Conservation (phyloP, 805 yeast genomes). For the Starmerella kuoi region DNA sequence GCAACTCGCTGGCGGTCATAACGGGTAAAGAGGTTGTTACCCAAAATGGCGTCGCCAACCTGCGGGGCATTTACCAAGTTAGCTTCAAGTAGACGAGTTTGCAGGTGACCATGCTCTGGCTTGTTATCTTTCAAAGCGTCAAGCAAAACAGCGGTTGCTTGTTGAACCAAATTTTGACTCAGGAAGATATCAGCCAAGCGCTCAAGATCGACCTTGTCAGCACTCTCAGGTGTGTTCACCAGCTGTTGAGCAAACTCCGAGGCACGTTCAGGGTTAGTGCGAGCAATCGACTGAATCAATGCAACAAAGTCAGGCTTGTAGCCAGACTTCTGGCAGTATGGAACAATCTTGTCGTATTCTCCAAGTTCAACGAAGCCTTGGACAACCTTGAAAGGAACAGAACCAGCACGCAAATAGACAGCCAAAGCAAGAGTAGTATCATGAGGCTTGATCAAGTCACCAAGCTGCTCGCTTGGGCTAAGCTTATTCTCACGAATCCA, state of each 20-base stretch:
- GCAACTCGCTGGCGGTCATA: constrained; percentile 92
- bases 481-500: constrained; percentile 93
- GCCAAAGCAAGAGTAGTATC: constrained; percentile 81
- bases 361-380: constrained; percentile 88
- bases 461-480: constrained; percentile 91
- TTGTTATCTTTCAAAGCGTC: constrained; percentile 90
- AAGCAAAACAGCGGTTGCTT: constrained; percentile 91
- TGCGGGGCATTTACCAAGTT: constrained; percentile 94
- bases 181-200: constrained; percentile 85
- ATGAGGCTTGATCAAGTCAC: constrained; percentile 84
- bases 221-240: constrained; percentile 42
- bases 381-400: constrained; percentile 78
- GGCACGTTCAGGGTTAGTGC: constrained; percentile 95
- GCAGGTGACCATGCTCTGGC: constrained; percentile 91
- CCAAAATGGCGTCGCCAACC: constrained; percentile 97
- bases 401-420: constrained; percentile 66
- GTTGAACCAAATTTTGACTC: constrained; percentile 87
- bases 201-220: constrained; percentile 60
- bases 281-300: constrained; percentile 76
- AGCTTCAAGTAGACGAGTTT: constrained; percentile 85
- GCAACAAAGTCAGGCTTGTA: constrained; percentile 84
- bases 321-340: constrained; percentile 80
- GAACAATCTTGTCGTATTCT: constrained; percentile 88
- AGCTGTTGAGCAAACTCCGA: constrained; percentile 91
- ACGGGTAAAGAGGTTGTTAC: constrained; percentile 89